Evolutionary conservation across 495 filamentous ascomycete species (phyloP), one percentile per base, ranked within the genome.

Genomic region (Neurospora sublineolata): DNA sequence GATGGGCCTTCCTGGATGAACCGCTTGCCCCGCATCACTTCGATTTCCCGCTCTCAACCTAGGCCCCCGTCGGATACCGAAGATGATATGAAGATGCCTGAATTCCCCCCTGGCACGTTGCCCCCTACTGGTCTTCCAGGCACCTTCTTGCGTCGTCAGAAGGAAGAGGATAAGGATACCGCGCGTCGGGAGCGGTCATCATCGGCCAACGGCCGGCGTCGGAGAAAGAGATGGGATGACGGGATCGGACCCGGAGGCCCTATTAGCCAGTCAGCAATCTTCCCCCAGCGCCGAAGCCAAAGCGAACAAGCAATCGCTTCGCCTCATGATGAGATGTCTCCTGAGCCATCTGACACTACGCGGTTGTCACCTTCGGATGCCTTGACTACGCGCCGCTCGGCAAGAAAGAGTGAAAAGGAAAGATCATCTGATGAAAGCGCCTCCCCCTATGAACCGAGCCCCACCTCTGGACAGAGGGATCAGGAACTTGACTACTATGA

Each of bases 1-100:
- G 94, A 97, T 7, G 93, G 93, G 7, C 93, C 93, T 2, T 88
- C 86, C 23, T 99, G 96, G 96, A 94, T 98, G 90, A 93, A 94
- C 73, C 88, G 96, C 68, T 84, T 99, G 37, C 96, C 96, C 37
- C 89, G 95, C 64, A 94, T 99, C 44, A 88, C 90, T 41, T 97
- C 96, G 0, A 84, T 89, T 67, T 92, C 94, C 46, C 92, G 92
- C 78, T 97, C 93, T 14, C 92, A 96, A 88, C 93, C 93, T 0
- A 87, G 91, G 77, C 88, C 88, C n/a, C 81, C 82, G 77, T 87
- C 85, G 0, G 85, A 86, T 52, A 85, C 83, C 1, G 83, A 86
- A 38, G 78, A 87, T 8, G 86, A 87, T 38, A 68, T 83, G 72
- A 92, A 89, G 76, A 75, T 86, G 69, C 86, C 87, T 4, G 89